These are phyloP conservation scores for Petrea volubilis DNA, from an alignment of 257 asterid genomes.

Conservation along the genomic window DNA sequence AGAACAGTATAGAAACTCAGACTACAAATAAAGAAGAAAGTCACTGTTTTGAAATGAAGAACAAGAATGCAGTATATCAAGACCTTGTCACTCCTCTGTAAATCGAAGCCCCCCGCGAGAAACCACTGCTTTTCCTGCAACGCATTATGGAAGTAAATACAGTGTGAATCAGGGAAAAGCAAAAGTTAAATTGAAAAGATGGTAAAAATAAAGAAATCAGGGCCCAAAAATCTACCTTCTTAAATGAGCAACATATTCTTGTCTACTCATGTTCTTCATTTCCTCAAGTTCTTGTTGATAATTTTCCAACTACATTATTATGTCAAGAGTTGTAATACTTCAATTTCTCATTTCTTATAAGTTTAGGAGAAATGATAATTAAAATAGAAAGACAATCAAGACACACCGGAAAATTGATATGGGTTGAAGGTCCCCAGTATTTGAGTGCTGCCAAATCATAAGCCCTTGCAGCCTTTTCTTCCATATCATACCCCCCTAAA, in stretches of 20 bases:
- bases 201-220: background rate
- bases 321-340: background rate
- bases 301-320: slow-evolving; percentile 62
- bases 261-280: slow-evolving; percentile 93
- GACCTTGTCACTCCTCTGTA: slow-evolving; percentile 99
- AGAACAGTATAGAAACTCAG: slow-evolving; percentile 30
- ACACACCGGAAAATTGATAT: slow-evolving; percentile 79
- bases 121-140: slow-evolving; percentile 96
- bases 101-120: slow-evolving; percentile 97
- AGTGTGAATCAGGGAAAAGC: background rate
- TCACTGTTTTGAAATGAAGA: background rate
- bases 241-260: slow-evolving; percentile 91
- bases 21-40: slow-evolving; percentile 17
- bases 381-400: background rate
- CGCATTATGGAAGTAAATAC: too few species aligned
- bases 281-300: slow-evolving; percentile 83
- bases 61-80: slow-evolving; percentile 28
- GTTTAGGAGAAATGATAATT: background rate
- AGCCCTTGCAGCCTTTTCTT: slow-evolving; percentile 96
- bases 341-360: background rate
- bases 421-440: slow-evolving; percentile 98
- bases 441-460: slow-evolving; percentile 97
- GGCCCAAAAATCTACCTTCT: slow-evolving; percentile 56
- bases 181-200: background rate
- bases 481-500: slow-evolving; percentile 98